These are phyloP conservation scores for Aspergillus panamensis DNA, from an alignment of 495 filamentous ascomycete species.

Conservation along the genomic window DNA sequence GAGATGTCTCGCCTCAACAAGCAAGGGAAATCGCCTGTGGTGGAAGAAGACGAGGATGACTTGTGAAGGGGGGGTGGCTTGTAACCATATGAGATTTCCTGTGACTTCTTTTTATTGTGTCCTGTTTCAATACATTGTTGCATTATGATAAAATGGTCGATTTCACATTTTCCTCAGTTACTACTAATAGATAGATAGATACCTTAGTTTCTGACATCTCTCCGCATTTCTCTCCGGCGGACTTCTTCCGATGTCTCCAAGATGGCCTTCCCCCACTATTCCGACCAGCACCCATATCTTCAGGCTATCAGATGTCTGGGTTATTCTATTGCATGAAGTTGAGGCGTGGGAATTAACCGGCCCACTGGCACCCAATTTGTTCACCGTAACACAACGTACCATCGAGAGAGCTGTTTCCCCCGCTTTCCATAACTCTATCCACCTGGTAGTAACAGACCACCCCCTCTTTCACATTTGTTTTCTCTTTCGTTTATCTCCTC, in stretches of 20 bases:
- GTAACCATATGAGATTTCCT: constrained; percentile 22
- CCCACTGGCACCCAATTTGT: too few species aligned
- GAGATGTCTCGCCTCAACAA: constrained; percentile 46
- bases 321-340: not conserved
- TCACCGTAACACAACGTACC: too few species aligned
- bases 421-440: too few species aligned
- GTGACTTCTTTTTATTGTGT: constrained; percentile 20
- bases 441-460: not conserved
- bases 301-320: not conserved
- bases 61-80: constrained; percentile 27
- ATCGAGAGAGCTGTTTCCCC: too few species aligned
- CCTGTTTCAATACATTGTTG: constrained; percentile 13
- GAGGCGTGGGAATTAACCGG: too few species aligned
- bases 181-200: too few species aligned
- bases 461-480: not conserved
- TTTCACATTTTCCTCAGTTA: too few species aligned
- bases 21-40: constrained; percentile 23
- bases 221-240: constrained; percentile 10
- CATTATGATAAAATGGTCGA: constrained; percentile 1
- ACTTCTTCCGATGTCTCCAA: constrained; percentile 22
- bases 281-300: too few species aligned
- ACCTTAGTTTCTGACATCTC: not conserved
- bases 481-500: not conserved
- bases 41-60: constrained; percentile 38
- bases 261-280: too few species aligned